These are phyloP conservation scores for Neoarthrinium moseri DNA, from an alignment of 2,329 filamentous ascomycete genomes.

Conservation along the genomic window DNA sequence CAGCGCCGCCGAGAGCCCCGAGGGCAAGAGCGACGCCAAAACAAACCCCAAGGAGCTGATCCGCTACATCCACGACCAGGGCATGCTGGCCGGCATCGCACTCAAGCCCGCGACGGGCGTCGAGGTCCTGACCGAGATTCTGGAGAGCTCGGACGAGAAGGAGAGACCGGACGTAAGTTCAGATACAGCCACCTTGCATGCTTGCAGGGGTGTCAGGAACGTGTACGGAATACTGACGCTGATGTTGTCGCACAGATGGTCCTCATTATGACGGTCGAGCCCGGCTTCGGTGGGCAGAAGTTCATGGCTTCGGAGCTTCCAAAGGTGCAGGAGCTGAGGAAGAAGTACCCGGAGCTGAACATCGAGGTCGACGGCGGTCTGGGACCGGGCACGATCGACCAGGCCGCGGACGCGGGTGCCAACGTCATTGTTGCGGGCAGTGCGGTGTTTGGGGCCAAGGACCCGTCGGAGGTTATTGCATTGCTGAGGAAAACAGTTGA, in stretches of 20 bases:
- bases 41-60: constrained; percentile 86
- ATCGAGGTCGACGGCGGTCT: constrained; percentile 97
- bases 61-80: constrained; percentile 83
- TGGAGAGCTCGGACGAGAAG: constrained; percentile 68
- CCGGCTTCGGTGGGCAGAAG: constrained; percentile 95
- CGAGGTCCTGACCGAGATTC: constrained; percentile 87
- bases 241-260: constrained; percentile 71
- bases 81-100: constrained; percentile 88
- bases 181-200: not conserved
- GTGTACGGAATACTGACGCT: constrained; percentile 7
- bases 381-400: constrained; percentile 84
- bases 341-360: constrained; percentile 85
- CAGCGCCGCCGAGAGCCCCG: constrained; percentile 78
- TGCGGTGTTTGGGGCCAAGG: constrained; percentile 89
- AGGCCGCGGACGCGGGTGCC: constrained; percentile 90
- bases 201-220: not conserved
- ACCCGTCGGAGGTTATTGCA: constrained; percentile 84
- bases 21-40: constrained; percentile 63
- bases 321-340: constrained; percentile 82
- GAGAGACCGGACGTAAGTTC: constrained; percentile 83
- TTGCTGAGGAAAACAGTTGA: constrained; percentile 79
- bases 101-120: constrained; percentile 92
- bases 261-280: constrained; percentile 96
- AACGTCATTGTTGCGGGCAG: constrained; percentile 98
- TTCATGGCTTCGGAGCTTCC: constrained; percentile 97